A percentile compares a stretch with the other conserved stretches of the same genome.
These are phyloP conservation scores for Ophiostoma sp. DNA, from an alignment of 2,329 filamentous ascomycete genomes.

Conservation along the genomic window DNA sequence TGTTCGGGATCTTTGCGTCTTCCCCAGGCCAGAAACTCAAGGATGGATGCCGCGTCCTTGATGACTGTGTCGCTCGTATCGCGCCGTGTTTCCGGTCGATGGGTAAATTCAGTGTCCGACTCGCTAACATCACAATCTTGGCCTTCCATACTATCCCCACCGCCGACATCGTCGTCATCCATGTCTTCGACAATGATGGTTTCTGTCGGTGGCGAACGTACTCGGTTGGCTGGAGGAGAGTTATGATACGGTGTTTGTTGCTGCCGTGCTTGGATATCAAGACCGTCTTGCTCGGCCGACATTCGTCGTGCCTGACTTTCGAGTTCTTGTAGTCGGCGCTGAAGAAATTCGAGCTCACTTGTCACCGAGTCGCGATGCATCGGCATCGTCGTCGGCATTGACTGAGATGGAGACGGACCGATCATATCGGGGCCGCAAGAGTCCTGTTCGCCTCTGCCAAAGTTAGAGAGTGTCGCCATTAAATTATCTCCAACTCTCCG, in stretches of 20 bases:
- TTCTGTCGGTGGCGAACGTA: neutral
- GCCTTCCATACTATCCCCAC: neutral
- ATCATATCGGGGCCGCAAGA: constrained; percentile 16
- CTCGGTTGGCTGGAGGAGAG: neutral
- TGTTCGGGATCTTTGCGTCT: constrained; percentile 43
- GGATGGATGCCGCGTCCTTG: constrained; percentile 47
- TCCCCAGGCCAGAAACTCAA: constrained; percentile 52
- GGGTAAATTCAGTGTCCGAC: neutral
- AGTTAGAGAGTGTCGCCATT: neutral
- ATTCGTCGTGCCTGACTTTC: neutral
- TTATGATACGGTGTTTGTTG: neutral
- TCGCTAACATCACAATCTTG: constrained; percentile 9
- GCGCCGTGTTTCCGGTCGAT: neutral
- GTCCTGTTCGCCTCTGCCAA: constrained; percentile 27
- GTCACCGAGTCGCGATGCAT: neutral
- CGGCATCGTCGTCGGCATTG: neutral
- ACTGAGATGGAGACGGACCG: neutral
- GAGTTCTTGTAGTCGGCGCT: neutral
- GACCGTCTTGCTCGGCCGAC: neutral
- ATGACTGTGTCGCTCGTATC: constrained; percentile 34
- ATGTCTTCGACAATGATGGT: neutral
- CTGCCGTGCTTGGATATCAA: neutral
- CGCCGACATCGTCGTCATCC: neutral
- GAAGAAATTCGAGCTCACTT: neutral
- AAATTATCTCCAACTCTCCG: neutral